phyloP scores from a whole-genome alignment of 2,329 filamentous ascomycete genomes.

The Aspergillus sp. region DNA sequence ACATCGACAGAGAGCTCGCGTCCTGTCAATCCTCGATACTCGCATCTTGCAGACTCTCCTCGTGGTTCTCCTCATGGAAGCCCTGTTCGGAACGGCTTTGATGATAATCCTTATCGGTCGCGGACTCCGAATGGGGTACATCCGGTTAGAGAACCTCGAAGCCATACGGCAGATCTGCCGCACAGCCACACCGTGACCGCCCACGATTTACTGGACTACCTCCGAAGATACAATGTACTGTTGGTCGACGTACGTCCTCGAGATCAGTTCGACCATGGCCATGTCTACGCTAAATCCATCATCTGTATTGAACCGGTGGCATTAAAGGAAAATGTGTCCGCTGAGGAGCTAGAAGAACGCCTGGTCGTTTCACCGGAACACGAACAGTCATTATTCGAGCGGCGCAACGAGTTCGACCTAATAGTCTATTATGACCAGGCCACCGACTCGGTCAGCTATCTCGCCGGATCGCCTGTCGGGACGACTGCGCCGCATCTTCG shows the following conservation, averaged over 20 bases:
- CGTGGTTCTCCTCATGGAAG: slow-evolving; percentile 33
- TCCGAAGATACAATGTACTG: slow-evolving; percentile 66
- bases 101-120: slow-evolving; percentile 46
- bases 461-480: slow-evolving; percentile 46
- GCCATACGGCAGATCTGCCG: slow-evolving; percentile 49
- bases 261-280: slow-evolving; percentile 79
- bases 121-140: slow-evolving; percentile 44
- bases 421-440: slow-evolving; percentile 86
- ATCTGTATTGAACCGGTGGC: slow-evolving; percentile 89
- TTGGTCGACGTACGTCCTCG: slow-evolving; percentile 83
- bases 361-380: slow-evolving; percentile 48
- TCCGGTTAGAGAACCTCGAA: slow-evolving; percentile 36
- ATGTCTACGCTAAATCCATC: slow-evolving; percentile 78
- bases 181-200: slow-evolving; percentile 64
- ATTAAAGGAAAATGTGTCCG: slow-evolving; percentile 65
- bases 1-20: slow-evolving; percentile 43
- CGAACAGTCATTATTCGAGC: slow-evolving; percentile 73
- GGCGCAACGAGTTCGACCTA: slow-evolving; percentile 74
- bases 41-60: slow-evolving; percentile 32
- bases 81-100: slow-evolving; percentile 31
- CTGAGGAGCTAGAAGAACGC: slow-evolving; percentile 58
- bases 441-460: slow-evolving; percentile 59
- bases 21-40: slow-evolving; percentile 37
- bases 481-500: slow-evolving; percentile 59
- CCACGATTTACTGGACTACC: slow-evolving; percentile 68